These are phyloP conservation scores for Talaromyces sp. DNA, from an alignment of 2,329 filamentous ascomycete species.

Conservation along the genomic window DNA sequence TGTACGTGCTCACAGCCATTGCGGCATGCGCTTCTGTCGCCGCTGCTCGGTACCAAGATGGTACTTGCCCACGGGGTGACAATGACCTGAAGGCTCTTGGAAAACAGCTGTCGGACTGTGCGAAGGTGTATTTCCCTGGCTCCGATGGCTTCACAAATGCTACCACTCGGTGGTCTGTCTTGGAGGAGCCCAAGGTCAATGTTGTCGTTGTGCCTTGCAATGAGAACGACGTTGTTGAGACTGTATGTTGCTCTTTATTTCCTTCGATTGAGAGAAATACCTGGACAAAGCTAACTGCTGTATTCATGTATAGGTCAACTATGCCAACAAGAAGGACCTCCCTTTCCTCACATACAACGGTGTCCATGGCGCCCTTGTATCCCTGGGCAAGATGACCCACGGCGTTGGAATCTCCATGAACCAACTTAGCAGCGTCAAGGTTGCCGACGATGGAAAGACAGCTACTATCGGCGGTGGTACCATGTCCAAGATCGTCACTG, in stretches of 20 bases:
- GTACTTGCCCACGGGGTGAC: constrained; percentile 15
- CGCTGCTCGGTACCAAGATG: not conserved
- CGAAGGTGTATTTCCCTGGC: constrained; percentile 49
- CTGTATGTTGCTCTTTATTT: constrained; percentile 37
- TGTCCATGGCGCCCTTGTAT: constrained; percentile 56
- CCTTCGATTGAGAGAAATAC: not conserved
- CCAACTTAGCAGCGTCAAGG: constrained; percentile 46
- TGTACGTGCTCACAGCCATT: constrained; percentile 25
- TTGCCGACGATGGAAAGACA: constrained; percentile 42
- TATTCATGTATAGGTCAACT: constrained; percentile 44
- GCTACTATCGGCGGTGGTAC: constrained; percentile 56
- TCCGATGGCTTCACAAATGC: constrained; percentile 44
- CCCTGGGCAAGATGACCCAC: constrained; percentile 51
- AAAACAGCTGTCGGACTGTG: constrained; percentile 37
- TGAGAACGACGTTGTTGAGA: constrained; percentile 54
- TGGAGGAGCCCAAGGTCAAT: constrained; percentile 48
- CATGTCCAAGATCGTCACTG: constrained; percentile 50
- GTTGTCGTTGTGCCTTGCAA: constrained; percentile 53
- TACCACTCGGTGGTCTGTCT: constrained; percentile 51
- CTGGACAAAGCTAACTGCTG: not conserved
- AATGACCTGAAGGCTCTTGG: constrained; percentile 21
- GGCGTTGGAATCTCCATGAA: constrained; percentile 57
- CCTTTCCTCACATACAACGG: constrained; percentile 60
- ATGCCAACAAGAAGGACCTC: constrained; percentile 49
- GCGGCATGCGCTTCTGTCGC: constrained; percentile 25